A percentile compares a stretch with the other conserved stretches of the same genome.
Evolutionary conservation across 768 basidiomycete genomes (phyloP).

Genomic region (Leucosporidium creatinivorum): DNA sequence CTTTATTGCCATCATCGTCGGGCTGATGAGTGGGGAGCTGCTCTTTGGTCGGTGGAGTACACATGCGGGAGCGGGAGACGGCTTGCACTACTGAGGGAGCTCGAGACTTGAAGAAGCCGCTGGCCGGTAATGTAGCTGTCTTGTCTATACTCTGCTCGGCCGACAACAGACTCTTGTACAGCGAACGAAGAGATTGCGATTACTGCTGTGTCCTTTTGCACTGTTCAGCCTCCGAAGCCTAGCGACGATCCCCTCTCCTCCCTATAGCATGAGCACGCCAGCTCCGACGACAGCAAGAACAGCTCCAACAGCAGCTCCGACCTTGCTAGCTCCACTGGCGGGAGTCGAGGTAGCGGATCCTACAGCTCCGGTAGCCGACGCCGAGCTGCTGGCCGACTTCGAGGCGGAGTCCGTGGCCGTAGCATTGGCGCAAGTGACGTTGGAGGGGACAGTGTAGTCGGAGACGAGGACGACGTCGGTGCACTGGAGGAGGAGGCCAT

Average conservation of each 20-base stretch:
- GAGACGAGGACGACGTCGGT: slow-evolving; percentile 66
- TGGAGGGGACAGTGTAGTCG: slow-evolving; percentile 50
- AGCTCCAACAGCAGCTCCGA: neutral
- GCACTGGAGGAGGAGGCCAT: slow-evolving; percentile 67
- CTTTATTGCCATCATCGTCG: slow-evolving; percentile 63
- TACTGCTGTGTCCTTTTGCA: too few species aligned
- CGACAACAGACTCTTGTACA: too few species aligned
- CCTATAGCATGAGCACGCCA: neutral
- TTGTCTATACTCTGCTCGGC: too few species aligned
- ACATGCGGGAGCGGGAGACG: neutral
- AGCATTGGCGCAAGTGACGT: slow-evolving; percentile 37
- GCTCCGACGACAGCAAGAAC: neutral
- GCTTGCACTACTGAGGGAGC: neutral
- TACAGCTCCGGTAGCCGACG: neutral
- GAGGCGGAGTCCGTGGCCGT: slow-evolving; percentile 7
- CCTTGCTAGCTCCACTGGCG: neutral
- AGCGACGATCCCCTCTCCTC: too few species aligned
- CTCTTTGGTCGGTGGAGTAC: slow-evolving; percentile 37
- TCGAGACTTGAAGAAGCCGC: too few species aligned
- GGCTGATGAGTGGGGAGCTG: slow-evolving; percentile 66
- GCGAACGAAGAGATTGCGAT: too few species aligned
- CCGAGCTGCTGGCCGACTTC: neutral
- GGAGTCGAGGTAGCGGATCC: neutral
- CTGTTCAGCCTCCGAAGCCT: too few species aligned
- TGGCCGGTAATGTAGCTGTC: too few species aligned